Conservation (phyloP, 768 basidiomycete species). For the Collybia sp. region DNA sequence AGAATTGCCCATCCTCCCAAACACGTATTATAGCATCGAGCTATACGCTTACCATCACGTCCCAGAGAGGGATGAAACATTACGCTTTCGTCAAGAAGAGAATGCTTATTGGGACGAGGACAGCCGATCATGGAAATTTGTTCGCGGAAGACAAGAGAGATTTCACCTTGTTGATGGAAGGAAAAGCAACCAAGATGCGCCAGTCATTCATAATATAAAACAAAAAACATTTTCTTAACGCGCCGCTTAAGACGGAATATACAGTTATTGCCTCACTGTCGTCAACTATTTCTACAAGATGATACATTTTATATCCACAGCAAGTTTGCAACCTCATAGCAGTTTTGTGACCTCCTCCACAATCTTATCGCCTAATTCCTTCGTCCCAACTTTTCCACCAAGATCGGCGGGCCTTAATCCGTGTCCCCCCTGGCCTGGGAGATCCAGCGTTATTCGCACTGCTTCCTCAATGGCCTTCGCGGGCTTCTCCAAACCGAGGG, state of each 20-base stretch:
- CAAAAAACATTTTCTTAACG: too few species aligned
- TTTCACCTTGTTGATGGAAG: slow-evolving; percentile 35
- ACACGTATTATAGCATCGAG: slow-evolving; percentile 52
- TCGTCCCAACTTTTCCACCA: slow-evolving; percentile 72
- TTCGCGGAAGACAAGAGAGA: slow-evolving; percentile 43
- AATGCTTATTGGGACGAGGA: slow-evolving; percentile 36
- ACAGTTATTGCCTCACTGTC: too few species aligned
- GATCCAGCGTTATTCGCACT: slow-evolving; percentile 87
- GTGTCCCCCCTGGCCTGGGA: slow-evolving; percentile 58
- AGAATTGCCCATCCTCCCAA: slow-evolving; percentile 39
- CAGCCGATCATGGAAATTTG: slow-evolving; percentile 40
- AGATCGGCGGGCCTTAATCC: slow-evolving; percentile 85
- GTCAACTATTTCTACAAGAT: too few species aligned
- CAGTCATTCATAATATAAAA: too few species aligned
- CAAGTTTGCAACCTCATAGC: slow-evolving; percentile 28
- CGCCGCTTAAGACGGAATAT: too few species aligned
- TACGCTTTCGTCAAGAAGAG: slow-evolving; percentile 41
- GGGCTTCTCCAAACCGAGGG: slow-evolving; percentile 81
- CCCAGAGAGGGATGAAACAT: slow-evolving; percentile 41
- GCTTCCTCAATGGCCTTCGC: slow-evolving; percentile 85
- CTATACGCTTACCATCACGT: slow-evolving; percentile 45
- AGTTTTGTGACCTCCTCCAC: slow-evolving; percentile 64
- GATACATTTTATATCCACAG: slow-evolving; percentile 1
- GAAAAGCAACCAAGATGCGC: slow-evolving; percentile 4
- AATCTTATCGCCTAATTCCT: slow-evolving; percentile 80